phyloP scores from a whole-genome alignment of 495 filamentous ascomycete species.

The Coniosporium apollinis region DNA sequence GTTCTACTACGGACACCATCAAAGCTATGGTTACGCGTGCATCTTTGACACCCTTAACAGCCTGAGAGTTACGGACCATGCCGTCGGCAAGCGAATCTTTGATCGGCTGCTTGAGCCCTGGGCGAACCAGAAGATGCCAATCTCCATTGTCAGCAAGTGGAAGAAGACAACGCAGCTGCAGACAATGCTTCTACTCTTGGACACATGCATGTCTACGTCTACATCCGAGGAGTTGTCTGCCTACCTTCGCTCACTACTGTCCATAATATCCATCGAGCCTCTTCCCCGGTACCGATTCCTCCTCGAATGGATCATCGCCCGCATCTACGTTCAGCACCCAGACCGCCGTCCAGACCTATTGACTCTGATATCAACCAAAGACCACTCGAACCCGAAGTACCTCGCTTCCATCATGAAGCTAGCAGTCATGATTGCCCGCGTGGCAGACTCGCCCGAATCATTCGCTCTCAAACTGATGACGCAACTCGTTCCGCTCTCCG shows the following conservation, averaged over 20 bases:
- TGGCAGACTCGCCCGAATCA: slow-evolving; percentile 14
- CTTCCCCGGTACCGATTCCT: slow-evolving; percentile 29
- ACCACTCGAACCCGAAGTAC: slow-evolving; percentile 23
- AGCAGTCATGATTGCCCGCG: slow-evolving; percentile 19
- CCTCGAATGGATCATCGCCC: slow-evolving; percentile 28
- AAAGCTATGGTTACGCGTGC: slow-evolving; percentile 24
- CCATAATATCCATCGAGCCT: slow-evolving; percentile 24
- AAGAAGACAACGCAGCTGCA: slow-evolving; percentile 30
- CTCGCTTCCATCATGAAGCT: slow-evolving; percentile 27
- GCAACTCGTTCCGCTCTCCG: slow-evolving; percentile 18
- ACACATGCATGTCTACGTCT: too few relatives aligned
- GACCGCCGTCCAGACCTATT: slow-evolving; percentile 9
- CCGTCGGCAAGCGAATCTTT: slow-evolving; percentile 14
- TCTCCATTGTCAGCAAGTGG: slow-evolving; percentile 28
- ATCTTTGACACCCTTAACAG: slow-evolving; percentile 28
- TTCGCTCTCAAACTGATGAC: slow-evolving; percentile 17
- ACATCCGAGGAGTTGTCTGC: too few relatives aligned
- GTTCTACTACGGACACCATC: slow-evolving; percentile 24
- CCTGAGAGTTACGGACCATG: slow-evolving; percentile 12
- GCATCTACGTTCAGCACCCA: slow-evolving; percentile 19
- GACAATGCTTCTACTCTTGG: slow-evolving; percentile 24
- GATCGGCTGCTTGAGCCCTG: slow-evolving; percentile 23
- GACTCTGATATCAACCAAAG: slow-evolving; percentile 11
- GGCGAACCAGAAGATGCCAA: slow-evolving; percentile 21
- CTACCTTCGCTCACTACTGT: slow-evolving; percentile 1